These are phyloP conservation scores for Neonectria sp. DNA, from an alignment of 2,329 filamentous ascomycete genomes.

Conservation along the genomic window DNA sequence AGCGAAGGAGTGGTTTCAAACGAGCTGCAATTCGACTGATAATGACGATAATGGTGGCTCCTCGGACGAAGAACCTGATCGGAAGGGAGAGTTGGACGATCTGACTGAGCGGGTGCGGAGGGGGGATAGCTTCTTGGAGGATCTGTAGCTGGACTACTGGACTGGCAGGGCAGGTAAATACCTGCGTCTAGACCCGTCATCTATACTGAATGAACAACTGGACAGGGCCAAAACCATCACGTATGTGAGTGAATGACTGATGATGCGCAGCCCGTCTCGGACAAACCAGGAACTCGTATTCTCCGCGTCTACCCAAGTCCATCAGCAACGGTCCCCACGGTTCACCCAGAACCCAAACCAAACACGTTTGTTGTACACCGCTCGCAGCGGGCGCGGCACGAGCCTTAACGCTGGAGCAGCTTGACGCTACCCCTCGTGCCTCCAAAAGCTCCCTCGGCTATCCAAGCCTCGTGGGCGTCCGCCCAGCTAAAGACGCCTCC, in stretches of 20 bases:
- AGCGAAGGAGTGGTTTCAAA: slow-evolving; percentile 20
- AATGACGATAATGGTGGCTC: slow-evolving; percentile 4
- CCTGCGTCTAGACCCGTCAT: slow-evolving; percentile 3
- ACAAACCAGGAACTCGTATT: slow-evolving; percentile 44
- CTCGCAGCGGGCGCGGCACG: slow-evolving; percentile 38
- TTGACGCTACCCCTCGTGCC: slow-evolving; percentile 37
- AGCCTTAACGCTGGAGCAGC: slow-evolving; percentile 30
- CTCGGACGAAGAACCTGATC: neutral
- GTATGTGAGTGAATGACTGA: slow-evolving; percentile 5
- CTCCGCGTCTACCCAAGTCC: slow-evolving; percentile 49
- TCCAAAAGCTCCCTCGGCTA: slow-evolving; percentile 41
- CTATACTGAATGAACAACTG: slow-evolving; percentile 9
- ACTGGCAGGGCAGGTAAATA: neutral
- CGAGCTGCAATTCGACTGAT: slow-evolving; percentile 2
- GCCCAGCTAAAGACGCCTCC: slow-evolving; percentile 42
- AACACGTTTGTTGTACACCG: slow-evolving; percentile 45
- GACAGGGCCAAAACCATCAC: slow-evolving; percentile 1
- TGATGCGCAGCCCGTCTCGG: neutral
- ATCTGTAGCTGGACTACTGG: slow-evolving; percentile 6
- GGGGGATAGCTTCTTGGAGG: slow-evolving; percentile 7
- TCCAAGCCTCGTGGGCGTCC: slow-evolving; percentile 44
- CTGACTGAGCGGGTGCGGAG: neutral
- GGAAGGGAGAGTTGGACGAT: neutral
- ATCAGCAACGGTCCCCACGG: slow-evolving; percentile 46
- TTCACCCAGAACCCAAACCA: slow-evolving; percentile 39